A percentile compares a stretch with the other conserved stretches of the same genome.
Evolutionary conservation across 345 rosid species (phyloP).

Genomic region (Atalantia buxifolia): DNA sequence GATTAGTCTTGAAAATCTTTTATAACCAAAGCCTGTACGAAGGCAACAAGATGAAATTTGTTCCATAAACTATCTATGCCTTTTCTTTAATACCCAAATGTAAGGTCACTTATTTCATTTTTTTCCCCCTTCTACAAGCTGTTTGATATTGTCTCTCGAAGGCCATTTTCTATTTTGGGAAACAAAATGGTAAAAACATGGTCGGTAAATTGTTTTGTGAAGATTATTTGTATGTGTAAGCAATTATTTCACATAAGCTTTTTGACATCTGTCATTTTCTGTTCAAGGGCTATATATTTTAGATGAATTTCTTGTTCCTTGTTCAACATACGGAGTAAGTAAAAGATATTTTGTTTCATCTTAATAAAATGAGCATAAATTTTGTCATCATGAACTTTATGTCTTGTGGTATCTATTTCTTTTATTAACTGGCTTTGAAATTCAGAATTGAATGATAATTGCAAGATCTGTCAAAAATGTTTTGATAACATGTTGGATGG

Average conservation of each 20-base stretch:
- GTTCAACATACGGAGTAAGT: background rate
- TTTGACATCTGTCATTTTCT: background rate
- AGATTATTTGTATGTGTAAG: background rate
- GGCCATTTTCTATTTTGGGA: no score
- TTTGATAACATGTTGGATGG: background rate
- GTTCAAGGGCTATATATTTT: background rate
- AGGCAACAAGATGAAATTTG: background rate
- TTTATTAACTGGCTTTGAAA: background rate
- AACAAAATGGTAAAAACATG: no score
- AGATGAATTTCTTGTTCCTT: background rate
- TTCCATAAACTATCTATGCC: no score
- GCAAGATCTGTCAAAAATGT: background rate
- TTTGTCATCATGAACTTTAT: background rate
- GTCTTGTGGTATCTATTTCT: background rate
- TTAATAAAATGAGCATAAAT: background rate
- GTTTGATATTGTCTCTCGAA: no score
- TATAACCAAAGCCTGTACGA: background rate
- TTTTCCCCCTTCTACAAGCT: no score
- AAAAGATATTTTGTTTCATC: background rate
- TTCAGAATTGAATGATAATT: background rate
- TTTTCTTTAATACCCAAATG: no score
- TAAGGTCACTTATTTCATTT: no score
- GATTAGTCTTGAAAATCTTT: background rate
- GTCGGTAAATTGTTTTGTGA: no score
- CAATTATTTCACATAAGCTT: background rate